These are phyloP conservation scores for Nigrospora sphaerica DNA, from an alignment of 2,329 filamentous ascomycete genomes.

Conservation along the genomic window DNA sequence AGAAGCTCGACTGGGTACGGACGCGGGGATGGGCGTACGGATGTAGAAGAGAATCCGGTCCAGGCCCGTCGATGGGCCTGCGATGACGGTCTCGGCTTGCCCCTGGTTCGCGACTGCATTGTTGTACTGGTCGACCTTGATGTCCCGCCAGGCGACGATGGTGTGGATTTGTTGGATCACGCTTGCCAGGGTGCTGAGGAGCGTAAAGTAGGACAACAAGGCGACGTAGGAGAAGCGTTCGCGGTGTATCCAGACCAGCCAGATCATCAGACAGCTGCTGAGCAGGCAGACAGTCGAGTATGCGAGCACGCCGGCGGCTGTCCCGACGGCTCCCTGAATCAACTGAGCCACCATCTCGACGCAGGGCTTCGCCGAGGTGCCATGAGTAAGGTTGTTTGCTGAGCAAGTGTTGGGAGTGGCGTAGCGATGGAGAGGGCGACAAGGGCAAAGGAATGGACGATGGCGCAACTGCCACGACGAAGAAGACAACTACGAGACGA, in stretches of 20 bases:
- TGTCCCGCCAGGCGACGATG: slow-evolving; percentile 28
- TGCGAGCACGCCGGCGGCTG: slow-evolving; percentile 23
- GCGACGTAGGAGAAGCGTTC: slow-evolving; percentile 33
- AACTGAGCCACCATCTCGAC: slow-evolving; percentile 28
- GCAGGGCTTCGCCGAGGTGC: background rate
- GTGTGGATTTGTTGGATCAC: slow-evolving; percentile 36
- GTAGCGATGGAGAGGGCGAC: too few species aligned
- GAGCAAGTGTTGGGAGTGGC: background rate
- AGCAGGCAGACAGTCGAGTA: slow-evolving; percentile 27
- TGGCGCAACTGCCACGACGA: too few species aligned
- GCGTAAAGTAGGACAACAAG: slow-evolving; percentile 27
- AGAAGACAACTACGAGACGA: too few species aligned
- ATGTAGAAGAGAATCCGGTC: slow-evolving; percentile 40
- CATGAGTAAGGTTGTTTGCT: background rate
- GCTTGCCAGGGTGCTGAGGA: slow-evolving; percentile 28
- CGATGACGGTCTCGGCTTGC: slow-evolving; percentile 33
- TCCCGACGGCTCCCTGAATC: slow-evolving; percentile 23
- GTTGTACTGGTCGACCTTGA: slow-evolving; percentile 30
- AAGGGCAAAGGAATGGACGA: too few species aligned
- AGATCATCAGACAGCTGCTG: slow-evolving; percentile 23
- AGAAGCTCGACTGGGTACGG: background rate
- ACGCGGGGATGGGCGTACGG: slow-evolving; percentile 24
- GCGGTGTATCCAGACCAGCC: slow-evolving; percentile 29
- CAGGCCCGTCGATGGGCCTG: slow-evolving; percentile 30
- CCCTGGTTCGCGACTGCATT: slow-evolving; percentile 24